Percentiles rank a stretch among this genome's conserved stretches.
These are phyloP conservation scores for Solanum gracilifrons DNA, from an alignment of 257 asterid genomes.

Conservation along the genomic window DNA sequence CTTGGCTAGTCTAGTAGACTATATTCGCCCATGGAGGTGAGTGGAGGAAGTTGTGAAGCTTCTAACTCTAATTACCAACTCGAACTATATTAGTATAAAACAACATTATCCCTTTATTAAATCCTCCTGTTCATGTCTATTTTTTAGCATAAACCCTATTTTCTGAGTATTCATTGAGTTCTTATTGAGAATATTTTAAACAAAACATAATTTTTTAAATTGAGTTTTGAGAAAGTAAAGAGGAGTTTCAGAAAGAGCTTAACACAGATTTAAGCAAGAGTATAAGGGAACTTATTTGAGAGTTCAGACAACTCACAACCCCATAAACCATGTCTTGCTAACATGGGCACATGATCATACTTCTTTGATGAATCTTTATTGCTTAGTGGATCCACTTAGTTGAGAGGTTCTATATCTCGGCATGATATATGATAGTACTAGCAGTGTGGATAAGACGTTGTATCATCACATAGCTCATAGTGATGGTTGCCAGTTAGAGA, in stretches of 20 bases:
- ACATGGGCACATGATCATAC: neutral
- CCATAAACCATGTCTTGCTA: too few species aligned
- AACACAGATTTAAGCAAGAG: neutral
- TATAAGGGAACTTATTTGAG: too few species aligned
- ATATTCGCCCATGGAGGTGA: neutral
- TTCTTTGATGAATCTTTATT: neutral
- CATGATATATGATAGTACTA: neutral
- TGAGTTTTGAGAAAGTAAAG: neutral
- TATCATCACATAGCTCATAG: neutral
- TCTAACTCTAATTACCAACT: neutral
- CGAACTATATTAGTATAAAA: neutral
- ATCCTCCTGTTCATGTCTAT: neutral
- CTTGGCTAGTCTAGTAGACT: neutral
- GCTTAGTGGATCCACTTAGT: neutral
- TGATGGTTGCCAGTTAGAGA: neutral
- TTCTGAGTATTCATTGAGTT: neutral
- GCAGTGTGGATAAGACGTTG: neutral
- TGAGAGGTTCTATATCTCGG: neutral
- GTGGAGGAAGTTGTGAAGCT: neutral
- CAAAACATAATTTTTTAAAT: too few species aligned
- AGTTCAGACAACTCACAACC: neutral
- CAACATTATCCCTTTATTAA: too few species aligned
- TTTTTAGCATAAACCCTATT: neutral
- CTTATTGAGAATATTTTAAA: neutral
- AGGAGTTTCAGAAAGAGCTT: neutral